A percentile compares a stretch with the other conserved stretches of the same genome.
These are phyloP conservation scores for Croton setiger DNA, from an alignment of 441 rosid genomes.

Conservation along the genomic window DNA sequence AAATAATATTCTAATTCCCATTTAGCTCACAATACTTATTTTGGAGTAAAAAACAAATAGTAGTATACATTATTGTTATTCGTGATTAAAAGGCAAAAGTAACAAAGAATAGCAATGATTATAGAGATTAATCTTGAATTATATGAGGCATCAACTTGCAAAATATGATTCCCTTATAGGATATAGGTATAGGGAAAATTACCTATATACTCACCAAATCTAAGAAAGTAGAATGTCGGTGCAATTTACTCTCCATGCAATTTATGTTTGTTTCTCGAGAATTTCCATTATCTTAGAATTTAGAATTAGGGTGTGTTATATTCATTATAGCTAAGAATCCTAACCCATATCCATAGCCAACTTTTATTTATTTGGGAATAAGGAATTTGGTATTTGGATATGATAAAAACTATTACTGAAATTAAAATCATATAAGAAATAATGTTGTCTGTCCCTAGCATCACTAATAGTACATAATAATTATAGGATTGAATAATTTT, in stretches of 20 bases:
- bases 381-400: not conserved
- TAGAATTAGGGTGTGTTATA: not conserved
- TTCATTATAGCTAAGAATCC: not conserved
- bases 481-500: not conserved
- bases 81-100: too few species aligned
- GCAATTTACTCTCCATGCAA: not conserved
- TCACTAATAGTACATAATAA: not conserved
- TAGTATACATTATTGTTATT: too few species aligned
- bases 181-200: too few species aligned
- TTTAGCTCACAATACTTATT: too few species aligned
- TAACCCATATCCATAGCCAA: not conserved
- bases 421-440: not conserved
- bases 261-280: too few species aligned
- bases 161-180: not conserved
- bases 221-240: not conserved
- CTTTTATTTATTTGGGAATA: not conserved
- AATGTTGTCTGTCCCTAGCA: conserved; percentile 14
- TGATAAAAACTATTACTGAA: not conserved
- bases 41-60: too few species aligned
- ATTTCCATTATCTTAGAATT: not conserved
- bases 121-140: not conserved
- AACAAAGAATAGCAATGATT: not conserved
- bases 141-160: not conserved
- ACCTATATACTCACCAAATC: not conserved
- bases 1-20: not conserved